A percentile compares a stretch with the other conserved stretches of the same genome.
phyloP scores from a whole-genome alignment of 345 rosid species.

The Pistacia integerrima region DNA sequence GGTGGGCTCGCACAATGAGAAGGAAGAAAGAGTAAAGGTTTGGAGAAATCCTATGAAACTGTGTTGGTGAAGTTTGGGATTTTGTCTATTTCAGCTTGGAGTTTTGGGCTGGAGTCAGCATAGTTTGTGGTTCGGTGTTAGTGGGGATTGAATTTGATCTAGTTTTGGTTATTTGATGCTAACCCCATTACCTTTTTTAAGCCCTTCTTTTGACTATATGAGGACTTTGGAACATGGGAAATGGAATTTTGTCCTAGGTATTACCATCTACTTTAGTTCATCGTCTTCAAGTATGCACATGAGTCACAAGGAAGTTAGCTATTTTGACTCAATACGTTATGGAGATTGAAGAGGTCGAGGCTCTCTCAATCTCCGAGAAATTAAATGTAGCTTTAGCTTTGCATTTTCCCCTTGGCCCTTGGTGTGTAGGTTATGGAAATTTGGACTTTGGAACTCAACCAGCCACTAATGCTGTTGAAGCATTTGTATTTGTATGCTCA shows the following conservation, averaged over 20 bases:
- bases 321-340: neutral
- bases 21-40: neutral
- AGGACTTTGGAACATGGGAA: slow-evolving; percentile 5
- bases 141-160: slow-evolving; percentile 7
- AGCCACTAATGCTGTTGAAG: neutral
- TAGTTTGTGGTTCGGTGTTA: slow-evolving; percentile 6
- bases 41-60: slow-evolving; percentile 7
- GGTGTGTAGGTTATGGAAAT: neutral
- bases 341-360: neutral
- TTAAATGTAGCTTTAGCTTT: neutral
- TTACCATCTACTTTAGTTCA: neutral
- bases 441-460: neutral
- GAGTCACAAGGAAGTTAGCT: neutral
- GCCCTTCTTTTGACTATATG: slow-evolving; percentile 9
- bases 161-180: neutral
- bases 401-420: neutral
- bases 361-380: neutral
- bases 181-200: neutral
- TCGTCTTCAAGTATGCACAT: slow-evolving; percentile 8
- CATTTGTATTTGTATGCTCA: too few species aligned
- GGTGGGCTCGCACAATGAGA: slow-evolving; percentile 3
- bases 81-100: slow-evolving; percentile 1
- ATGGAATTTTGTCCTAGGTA: slow-evolving; percentile 10
- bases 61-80: neutral
- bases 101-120: slow-evolving; percentile 17